phyloP scores from a whole-genome alignment of 345 rosid genomes.

The Toxicodendron radicans region DNA sequence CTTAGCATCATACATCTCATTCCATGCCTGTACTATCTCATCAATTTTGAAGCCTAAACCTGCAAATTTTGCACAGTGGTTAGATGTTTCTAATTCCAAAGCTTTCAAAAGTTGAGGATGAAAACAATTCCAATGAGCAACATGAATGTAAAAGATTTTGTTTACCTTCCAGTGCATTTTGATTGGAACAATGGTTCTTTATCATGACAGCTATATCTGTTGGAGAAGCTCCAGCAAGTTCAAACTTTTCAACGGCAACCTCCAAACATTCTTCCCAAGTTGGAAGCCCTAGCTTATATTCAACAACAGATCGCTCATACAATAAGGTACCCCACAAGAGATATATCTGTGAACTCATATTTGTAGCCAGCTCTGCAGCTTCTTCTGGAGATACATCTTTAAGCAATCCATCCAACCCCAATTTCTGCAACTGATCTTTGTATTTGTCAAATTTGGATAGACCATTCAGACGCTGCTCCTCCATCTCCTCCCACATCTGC shows the following conservation, averaged over 20 bases:
- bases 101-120: background rate
- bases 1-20: constrained; percentile 97
- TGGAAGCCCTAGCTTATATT: constrained; percentile 81
- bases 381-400: constrained; percentile 72
- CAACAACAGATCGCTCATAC: constrained; percentile 93
- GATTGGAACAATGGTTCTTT: constrained; percentile 95
- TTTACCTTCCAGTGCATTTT: constrained; percentile 82
- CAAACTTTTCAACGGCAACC: constrained; percentile 97
- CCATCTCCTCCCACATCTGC: constrained; percentile 98
- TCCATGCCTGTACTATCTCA: constrained; percentile 98
- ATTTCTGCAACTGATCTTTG: constrained; percentile 58
- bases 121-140: constrained; percentile 3
- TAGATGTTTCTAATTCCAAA: background rate
- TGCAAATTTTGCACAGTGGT: constrained; percentile 23
- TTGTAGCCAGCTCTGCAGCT: constrained; percentile 72
- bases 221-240: constrained; percentile 96
- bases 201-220: constrained; percentile 96
- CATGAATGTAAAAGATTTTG: background rate
- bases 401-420: constrained; percentile 62
- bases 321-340: constrained; percentile 95
- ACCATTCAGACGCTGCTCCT: constrained; percentile 84
- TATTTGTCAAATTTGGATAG: constrained; percentile 75
- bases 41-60: constrained; percentile 95
- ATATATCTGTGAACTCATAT: constrained; percentile 87
- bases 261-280: constrained; percentile 99